phyloP scores from a whole-genome alignment of 1,139 yeast species.

The Pichia sp. region DNA sequence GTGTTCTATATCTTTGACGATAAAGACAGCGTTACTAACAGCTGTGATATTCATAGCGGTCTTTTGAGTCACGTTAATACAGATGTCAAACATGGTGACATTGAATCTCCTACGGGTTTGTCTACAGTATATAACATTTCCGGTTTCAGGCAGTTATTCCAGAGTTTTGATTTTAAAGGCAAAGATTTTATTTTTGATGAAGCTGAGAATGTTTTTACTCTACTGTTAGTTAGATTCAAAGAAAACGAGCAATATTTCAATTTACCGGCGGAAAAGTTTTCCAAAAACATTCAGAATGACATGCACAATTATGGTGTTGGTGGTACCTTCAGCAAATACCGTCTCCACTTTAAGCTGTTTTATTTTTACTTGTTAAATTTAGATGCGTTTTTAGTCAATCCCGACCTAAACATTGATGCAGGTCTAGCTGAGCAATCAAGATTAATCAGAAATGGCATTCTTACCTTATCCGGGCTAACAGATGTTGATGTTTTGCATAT shows the following conservation, averaged over 20 bases:
- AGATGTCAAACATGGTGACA: not conserved
- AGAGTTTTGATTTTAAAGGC: not conserved
- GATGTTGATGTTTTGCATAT: not conserved
- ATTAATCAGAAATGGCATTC: not conserved
- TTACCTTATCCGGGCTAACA: too few species aligned
- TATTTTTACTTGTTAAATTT: too few species aligned
- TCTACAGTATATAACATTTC: not conserved
- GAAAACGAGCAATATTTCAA: too few species aligned
- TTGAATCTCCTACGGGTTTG: not conserved
- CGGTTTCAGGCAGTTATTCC: not conserved
- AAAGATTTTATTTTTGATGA: not conserved
- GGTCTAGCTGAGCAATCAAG: not conserved
- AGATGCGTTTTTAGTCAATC: not conserved
- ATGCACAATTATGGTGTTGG: not conserved
- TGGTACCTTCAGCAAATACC: not conserved
- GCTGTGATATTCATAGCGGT: not conserved
- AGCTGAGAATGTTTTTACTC: too few species aligned
- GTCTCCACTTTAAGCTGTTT: not conserved
- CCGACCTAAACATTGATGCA: not conserved
- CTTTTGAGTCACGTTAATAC: not conserved
- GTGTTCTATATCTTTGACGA: too few species aligned
- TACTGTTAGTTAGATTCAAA: not conserved
- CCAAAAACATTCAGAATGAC: not conserved
- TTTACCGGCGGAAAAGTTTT: not conserved
- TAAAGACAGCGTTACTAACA: not conserved